Conservation (phyloP, 306 rosid genomes). For the Pachyrhizus erosus region DNA sequence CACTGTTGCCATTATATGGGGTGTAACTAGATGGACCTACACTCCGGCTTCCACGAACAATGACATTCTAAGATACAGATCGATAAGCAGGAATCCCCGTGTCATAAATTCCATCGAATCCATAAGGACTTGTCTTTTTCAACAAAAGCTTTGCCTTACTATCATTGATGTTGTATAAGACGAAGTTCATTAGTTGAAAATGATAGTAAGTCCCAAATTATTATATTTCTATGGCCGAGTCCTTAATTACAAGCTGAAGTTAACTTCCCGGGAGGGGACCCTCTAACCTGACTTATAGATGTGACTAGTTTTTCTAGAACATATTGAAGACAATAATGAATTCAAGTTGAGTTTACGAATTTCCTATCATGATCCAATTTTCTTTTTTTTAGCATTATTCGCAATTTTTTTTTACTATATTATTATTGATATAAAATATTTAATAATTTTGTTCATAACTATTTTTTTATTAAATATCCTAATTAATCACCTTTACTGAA, state of each 20-base stretch:
- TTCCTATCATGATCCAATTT: slow-evolving; percentile 17
- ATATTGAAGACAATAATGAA: slow-evolving; percentile 25
- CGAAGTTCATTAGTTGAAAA: slow-evolving; percentile 42
- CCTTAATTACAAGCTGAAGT: slow-evolving; percentile 41
- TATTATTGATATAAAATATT: too few species aligned
- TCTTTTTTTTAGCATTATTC: slow-evolving; percentile 3
- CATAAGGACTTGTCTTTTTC: slow-evolving; percentile 46
- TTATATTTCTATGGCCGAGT: slow-evolving; percentile 24
- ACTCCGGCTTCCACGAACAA: slow-evolving; percentile 14
- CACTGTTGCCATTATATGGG: slow-evolving; percentile 9
- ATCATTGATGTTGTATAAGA: slow-evolving; percentile 37
- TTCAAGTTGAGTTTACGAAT: not conserved
- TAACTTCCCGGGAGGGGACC: slow-evolving; percentile 2
- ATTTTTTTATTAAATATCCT: too few species aligned
- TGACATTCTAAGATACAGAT: slow-evolving; percentile 40
- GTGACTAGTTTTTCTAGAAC: not conserved
- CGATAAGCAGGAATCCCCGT: slow-evolving; percentile 7
- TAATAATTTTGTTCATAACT: too few species aligned
- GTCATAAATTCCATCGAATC: slow-evolving; percentile 41
- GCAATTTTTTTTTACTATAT: too few species aligned
- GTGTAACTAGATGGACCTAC: slow-evolving; percentile 40
- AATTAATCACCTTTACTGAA: too few species aligned
- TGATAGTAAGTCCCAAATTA: slow-evolving; percentile 41
- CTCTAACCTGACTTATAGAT: slow-evolving; percentile 11
- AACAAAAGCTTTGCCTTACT: slow-evolving; percentile 19